Conservation (phyloP, 176 grass and related monocot genomes). For the Puccinellia tenuiflora region DNA sequence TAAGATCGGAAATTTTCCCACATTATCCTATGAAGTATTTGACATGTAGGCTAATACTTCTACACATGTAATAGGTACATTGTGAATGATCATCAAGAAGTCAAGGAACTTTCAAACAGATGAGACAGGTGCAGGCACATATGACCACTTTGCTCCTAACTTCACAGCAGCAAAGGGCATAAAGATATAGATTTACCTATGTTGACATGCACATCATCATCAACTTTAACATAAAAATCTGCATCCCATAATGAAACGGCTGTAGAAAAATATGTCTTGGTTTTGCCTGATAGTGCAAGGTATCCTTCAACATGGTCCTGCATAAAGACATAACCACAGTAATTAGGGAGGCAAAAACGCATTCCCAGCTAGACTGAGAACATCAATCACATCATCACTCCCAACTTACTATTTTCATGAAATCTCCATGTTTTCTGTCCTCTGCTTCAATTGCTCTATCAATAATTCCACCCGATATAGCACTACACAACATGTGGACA, state of each 20-base stretch:
- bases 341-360: slow-evolving; percentile 10
- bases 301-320: slow-evolving; percentile 79
- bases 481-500: slow-evolving; percentile 22
- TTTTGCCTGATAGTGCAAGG: slow-evolving; percentile 65
- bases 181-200: slow-evolving; percentile 44
- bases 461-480: slow-evolving; percentile 67
- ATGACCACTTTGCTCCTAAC: slow-evolving; percentile 21
- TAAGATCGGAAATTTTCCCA: neutral
- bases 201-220: slow-evolving; percentile 78
- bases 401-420: slow-evolving; percentile 66
- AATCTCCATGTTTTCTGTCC: slow-evolving; percentile 62
- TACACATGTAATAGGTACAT: neutral
- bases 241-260: slow-evolving; percentile 73
- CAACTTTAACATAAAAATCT: slow-evolving; percentile 67
- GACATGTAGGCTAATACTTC: neutral
- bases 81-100: neutral
- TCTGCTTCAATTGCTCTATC: slow-evolving; percentile 75
- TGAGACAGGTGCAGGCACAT: neutral
- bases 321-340: slow-evolving; percentile 5
- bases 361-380: neutral
- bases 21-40: neutral
- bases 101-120: neutral
- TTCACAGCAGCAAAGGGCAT: neutral
- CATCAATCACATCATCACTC: neutral
- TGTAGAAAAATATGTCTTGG: slow-evolving; percentile 63